Percentiles rank a stretch among this genome's conserved stretches.
phyloP scores from a whole-genome alignment of 768 basidiomycete species.

The Panaeolus cyanescens region DNA sequence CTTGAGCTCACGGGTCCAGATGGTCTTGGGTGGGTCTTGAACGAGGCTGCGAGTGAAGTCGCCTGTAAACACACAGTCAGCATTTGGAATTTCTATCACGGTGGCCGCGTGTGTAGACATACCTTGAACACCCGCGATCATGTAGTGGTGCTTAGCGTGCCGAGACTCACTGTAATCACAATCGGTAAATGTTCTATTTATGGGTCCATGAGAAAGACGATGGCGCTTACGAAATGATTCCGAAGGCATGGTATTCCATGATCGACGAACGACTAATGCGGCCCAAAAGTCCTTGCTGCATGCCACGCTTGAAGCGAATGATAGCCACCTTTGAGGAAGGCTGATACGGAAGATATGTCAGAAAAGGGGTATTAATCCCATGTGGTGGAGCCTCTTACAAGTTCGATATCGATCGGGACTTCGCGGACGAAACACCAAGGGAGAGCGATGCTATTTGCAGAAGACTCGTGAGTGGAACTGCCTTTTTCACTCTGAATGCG shows the following conservation, averaged over 20 bases:
- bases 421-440: conserved; percentile 79
- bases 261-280: conserved; percentile 73
- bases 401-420: conserved; percentile 73
- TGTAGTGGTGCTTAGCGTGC: conserved; percentile 75
- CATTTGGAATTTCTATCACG: not conserved
- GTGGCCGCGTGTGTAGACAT: not conserved
- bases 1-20: conserved; percentile 85
- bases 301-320: conserved; percentile 77
- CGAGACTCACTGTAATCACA: conserved; percentile 56
- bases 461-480: conserved; percentile 15
- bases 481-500: conserved; percentile 3
- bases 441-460: conserved; percentile 53
- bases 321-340: conserved; percentile 81
- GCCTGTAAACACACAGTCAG: conserved; percentile 33
- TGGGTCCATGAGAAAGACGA: not conserved
- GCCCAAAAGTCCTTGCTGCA: conserved; percentile 81
- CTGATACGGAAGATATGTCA: conserved; percentile 31
- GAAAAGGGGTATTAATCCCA: conserved; percentile 12
- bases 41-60: conserved; percentile 80
- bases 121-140: conserved; percentile 81
- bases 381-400: conserved; percentile 45
- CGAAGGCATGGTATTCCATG: conserved; percentile 85
- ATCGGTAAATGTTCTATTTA: conserved; percentile 8
- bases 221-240: conserved; percentile 65
- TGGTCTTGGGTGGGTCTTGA: conserved; percentile 62